These are phyloP conservation scores for Ogataea dorogensis DNA, from an alignment of 805 yeast species.

Conservation along the genomic window DNA sequence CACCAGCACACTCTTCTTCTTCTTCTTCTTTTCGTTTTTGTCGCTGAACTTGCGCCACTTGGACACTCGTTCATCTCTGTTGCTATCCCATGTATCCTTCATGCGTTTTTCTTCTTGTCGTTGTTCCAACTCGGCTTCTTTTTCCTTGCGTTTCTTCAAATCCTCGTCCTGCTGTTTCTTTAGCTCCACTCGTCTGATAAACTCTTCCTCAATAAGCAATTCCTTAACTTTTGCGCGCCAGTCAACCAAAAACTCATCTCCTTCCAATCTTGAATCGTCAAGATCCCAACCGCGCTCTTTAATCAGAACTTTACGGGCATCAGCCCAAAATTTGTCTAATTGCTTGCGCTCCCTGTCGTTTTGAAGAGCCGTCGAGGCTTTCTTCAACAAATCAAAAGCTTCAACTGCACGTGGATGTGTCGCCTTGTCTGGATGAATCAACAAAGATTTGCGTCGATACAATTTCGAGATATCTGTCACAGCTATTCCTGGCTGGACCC, in stretches of 20 bases:
- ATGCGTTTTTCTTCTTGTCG: constrained; percentile 35
- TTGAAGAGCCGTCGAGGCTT: constrained; percentile 45
- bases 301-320: constrained; percentile 40
- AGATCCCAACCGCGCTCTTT: constrained; percentile 37
- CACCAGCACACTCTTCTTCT: constrained; percentile 45
- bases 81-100: constrained; percentile 59
- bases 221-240: constrained; percentile 45
- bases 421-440: constrained; percentile 70
- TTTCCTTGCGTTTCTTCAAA: constrained; percentile 34
- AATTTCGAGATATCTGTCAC: constrained; percentile 41
- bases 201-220: constrained; percentile 45
- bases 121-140: constrained; percentile 30
- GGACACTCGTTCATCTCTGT: constrained; percentile 53
- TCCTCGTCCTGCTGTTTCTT: constrained; percentile 43
- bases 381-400: constrained; percentile 61
- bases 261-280: constrained; percentile 37
- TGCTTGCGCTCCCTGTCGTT: constrained; percentile 39
- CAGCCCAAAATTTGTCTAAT: constrained; percentile 45
- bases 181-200: constrained; percentile 40
- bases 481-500: constrained; percentile 42
- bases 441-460: constrained; percentile 57
- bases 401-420: constrained; percentile 54
- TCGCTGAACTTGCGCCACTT: constrained; percentile 56
- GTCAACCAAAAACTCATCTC: constrained; percentile 36
- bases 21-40: constrained; percentile 46